Base-by-base conservation (phyloP, 768 basidiomycete species). In the Pulveroboletus sp. region DNA sequence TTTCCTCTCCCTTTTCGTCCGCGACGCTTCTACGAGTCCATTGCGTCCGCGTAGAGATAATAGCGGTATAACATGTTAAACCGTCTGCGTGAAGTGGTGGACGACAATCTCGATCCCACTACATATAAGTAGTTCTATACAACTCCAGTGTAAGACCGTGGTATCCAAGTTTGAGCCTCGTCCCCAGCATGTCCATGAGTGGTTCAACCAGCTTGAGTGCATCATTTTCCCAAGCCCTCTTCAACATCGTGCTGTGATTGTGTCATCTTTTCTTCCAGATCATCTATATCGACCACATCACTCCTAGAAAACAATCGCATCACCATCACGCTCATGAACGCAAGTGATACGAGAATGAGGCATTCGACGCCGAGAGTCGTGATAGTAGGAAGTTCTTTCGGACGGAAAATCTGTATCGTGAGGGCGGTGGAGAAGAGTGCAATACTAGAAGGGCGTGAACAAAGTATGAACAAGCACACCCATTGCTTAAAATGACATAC, bases 361-460 rank as follows among this genome's bases (percentile, higher is more conserved):
- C 18, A 55, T 42, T 55, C 53, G n/a, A 39, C 27, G 4, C 53
- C 31, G 11, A 58, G 57, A 6, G 49, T 32, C 32, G 33, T 8
- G 8, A 33, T 26, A 8, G 44, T 46, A 0, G 30, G 39, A 11
- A 2, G 32, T 6, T 56, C n/a, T 28, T 43, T 48, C 5, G 49
- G 28, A 33, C 26, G 0, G 21, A 59, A 58, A 2, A 59, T 55
- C 11, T 55, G 43, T 8, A 50, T 6, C 8, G 36, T 17, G n/a
- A 57, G 45, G 13, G 57, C 57, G 4, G 30, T 6, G 1, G 45
- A 47, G n/a, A 58, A 59, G 15, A 59, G 39, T 6, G 11, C 24
- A 13, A 59, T 58, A 13, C 52, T 59, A 17, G 7, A 39, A 18
- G 4, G n/a, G 27, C n/a, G 7, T 28, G 5, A 28, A 28, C 8